These are phyloP conservation scores for Fusarium lateritium DNA, from an alignment of 2,329 filamentous ascomycete genomes.

Conservation along the genomic window DNA sequence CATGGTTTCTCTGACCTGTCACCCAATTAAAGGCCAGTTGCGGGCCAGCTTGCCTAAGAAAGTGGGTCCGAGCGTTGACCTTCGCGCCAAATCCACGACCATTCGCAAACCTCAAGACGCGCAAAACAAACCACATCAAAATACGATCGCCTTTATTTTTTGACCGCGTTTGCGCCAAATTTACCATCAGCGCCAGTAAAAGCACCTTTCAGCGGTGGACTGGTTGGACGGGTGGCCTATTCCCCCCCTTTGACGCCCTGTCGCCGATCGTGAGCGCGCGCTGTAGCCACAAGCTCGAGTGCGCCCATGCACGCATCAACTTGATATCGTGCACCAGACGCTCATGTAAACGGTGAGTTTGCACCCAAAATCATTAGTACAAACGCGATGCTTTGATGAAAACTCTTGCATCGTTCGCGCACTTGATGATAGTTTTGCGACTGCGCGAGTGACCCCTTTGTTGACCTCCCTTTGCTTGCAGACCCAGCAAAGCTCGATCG, in stretches of 20 bases:
- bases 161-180: constrained; percentile 28
- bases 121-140: constrained; percentile 32
- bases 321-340: constrained; percentile 46
- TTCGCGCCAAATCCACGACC: constrained; percentile 14
- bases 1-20: constrained; percentile 16
- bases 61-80: constrained; percentile 4
- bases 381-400: constrained; percentile 3
- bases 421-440: constrained; percentile 3
- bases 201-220: constrained; percentile 7
- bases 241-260: constrained; percentile 28
- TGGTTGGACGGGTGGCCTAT: constrained; percentile 21
- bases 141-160: constrained; percentile 25
- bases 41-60: constrained; percentile 36
- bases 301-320: constrained; percentile 48
- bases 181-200: constrained; percentile 22
- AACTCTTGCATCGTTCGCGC: constrained; percentile 1
- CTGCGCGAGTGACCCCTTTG: constrained; percentile 26
- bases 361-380: constrained; percentile 9
- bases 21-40: constrained; percentile 36
- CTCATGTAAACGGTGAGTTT: constrained; percentile 44
- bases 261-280: constrained; percentile 42
- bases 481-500: constrained; percentile 31
- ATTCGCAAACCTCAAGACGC: constrained; percentile 45
- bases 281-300: constrained; percentile 44
- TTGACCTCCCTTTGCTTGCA: constrained; percentile 37